Evolutionary conservation across 768 basidiomycete species (phyloP), one percentile per base, ranked within the genome.

Genomic region (Tricholoma furcatifolium): DNA sequence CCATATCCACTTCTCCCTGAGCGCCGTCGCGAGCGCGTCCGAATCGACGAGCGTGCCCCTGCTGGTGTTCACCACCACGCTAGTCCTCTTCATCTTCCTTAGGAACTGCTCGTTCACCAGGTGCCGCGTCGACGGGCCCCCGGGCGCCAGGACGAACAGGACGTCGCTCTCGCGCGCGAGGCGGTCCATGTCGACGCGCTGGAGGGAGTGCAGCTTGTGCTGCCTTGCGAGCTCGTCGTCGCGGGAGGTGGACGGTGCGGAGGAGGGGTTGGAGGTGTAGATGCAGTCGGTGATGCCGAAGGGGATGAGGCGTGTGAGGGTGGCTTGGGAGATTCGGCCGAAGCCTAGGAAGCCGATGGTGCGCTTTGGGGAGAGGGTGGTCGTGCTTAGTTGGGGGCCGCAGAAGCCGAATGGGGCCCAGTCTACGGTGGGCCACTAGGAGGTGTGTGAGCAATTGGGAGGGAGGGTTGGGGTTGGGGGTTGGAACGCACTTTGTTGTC

Each of bases 321-420:
- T 89, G 18, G 87, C 87, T 61, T 94, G 91, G 0, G 93, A 84
- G 60, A 98, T 98, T 21, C 96, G 84, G 6, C 96, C 96, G 60
- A 98, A 98, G 11, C 97, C 97, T 30, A 98, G 75, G 72, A 98
- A 97, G 1, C 93, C 94, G 2, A 86, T 82, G 1, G 86, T 95
- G 39, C 86, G 83, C 7, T 65, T 77, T 2, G 77, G 77, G 6
- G 79, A 73, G 14, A 73, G 60, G 2, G 63, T 51, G 1, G 78
- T 76, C 0, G 84, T 69, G 68, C 87, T 85, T 17, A 91, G 70
- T 64, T 93, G 91, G 1, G 83, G 88, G 0, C 96, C 95, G 59
- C 91, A 93, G 59, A 95, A 82, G 11, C 76, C 71, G 69, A 93
- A 94, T 0, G 95, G 96, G 0, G 83, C 71, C 90, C 94, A 98